Percentiles rank a stretch among this genome's conserved stretches.
phyloP scores from a whole-genome alignment of 306 rosid genomes.

The Lablab purpureus region DNA sequence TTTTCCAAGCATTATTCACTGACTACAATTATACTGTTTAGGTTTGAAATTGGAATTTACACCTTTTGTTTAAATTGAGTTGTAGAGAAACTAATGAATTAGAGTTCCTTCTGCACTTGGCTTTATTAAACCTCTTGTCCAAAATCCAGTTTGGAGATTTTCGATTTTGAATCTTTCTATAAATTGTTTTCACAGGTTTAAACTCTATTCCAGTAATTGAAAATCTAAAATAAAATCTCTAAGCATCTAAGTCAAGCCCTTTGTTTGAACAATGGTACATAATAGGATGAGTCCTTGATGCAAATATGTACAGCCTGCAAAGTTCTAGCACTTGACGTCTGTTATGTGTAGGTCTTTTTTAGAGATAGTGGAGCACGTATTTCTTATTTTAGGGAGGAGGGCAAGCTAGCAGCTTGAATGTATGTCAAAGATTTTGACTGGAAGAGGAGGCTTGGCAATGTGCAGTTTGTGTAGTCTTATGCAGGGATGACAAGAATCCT shows the following conservation, averaged over 20 bases:
- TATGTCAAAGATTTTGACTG: not conserved
- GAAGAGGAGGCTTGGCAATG: too few species aligned
- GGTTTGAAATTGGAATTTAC: too few species aligned
- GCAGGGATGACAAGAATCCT: not conserved
- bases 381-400: not conserved
- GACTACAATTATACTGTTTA: too few species aligned
- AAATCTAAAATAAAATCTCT: not conserved
- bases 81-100: too few species aligned
- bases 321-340: not conserved
- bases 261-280: not conserved
- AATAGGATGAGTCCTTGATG: not conserved
- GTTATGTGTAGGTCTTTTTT: not conserved
- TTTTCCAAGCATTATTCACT: too few species aligned
- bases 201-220: not conserved
- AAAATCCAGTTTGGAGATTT: not conserved
- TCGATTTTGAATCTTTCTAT: not conserved
- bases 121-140: not conserved
- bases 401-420: not conserved
- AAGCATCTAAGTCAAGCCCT: not conserved
- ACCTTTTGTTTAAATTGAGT: too few species aligned
- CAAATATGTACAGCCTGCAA: not conserved
- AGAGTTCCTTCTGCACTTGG: not conserved
- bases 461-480: not conserved
- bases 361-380: not conserved
- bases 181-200: not conserved